Conservation (phyloP, 2,329 filamentous ascomycete species). For the Fusarium hainanense region DNA sequence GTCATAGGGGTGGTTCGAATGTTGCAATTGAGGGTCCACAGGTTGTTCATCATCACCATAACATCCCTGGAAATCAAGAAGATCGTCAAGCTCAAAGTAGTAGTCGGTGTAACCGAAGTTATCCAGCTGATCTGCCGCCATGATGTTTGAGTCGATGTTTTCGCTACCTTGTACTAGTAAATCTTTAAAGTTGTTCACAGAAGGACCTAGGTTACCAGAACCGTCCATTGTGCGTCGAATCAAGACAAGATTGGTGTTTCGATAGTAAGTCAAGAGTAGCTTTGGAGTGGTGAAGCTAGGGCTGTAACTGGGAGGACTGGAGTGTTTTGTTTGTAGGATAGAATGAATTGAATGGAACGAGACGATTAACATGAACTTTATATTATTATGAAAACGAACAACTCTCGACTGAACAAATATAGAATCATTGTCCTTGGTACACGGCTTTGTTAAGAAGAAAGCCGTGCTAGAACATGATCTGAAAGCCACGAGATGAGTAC, state of each 20-base stretch:
- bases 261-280: neutral
- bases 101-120: neutral
- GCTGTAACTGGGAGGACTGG: neutral
- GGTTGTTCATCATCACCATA: neutral
- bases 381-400: neutral
- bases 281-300: neutral
- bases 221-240: neutral
- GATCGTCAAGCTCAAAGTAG: neutral
- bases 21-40: neutral
- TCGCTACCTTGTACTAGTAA: neutral
- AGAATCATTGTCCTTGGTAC: conserved; percentile 18
- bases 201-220: neutral
- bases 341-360: neutral
- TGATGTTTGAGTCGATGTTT: neutral
- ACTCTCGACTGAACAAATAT: neutral
- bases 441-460: conserved; percentile 30
- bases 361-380: neutral
- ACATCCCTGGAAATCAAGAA: neutral
- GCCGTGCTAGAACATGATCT: conserved; percentile 2
- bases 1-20: neutral
- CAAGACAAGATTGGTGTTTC: neutral
- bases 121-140: neutral
- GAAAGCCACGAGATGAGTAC: neutral
- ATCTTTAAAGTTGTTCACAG: neutral
- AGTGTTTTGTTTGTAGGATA: neutral